Evolutionary conservation across 1,284 basidiomycete species (phyloP), one percentile per base, ranked within the genome.

Genomic region (Moesziomyces antarcticus): DNA sequence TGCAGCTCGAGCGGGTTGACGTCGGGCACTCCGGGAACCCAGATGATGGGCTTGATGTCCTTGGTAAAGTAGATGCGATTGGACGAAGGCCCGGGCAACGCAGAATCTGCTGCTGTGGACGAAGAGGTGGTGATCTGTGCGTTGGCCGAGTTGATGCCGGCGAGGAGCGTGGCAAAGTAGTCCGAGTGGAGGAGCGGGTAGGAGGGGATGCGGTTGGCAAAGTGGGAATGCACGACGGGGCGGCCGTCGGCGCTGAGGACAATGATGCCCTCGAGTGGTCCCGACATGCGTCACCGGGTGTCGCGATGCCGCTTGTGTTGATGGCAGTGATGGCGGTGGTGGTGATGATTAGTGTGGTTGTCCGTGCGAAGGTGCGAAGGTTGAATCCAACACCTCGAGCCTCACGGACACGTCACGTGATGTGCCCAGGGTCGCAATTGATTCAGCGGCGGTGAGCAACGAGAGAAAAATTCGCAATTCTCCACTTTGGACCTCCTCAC

Each of bases 221-320:
- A 97, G 53, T 92, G 92, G 37, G 93, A 94, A 83, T 94, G 92
- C 69, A 96, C 92, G 71, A 97, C 91, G 37, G 94, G 91, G 56
- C 90, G 91, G 90, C 92, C 92, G 73, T 89, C 88, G 60, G 88
- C 87, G 85, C 94, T 93, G 56, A 96, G 87, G 68, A 96, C 91
- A 81, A 97, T 94, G 68, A 97, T 87, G 13, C 94, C 94, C 85
- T 97, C 94, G 84, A 97, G 41, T 45, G 53, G 45, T 8, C 63
- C 64, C 24, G 64, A 62, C 70, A 73, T 73, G 8, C 13, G 22
- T 20, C 25, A 35, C 25, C 20, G 5, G 7, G 13, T 5, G 24
- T 25, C 24, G 24, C n/a, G 30, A 13, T 44, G 14, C 30, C 10
- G 40, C 44, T 5, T 13, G 11, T 11, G 47, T 18, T 42, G 24